Evolutionary conservation across 2,329 filamentous ascomycete genomes (phyloP).

Genomic region (Orbilia oligospora): DNA sequence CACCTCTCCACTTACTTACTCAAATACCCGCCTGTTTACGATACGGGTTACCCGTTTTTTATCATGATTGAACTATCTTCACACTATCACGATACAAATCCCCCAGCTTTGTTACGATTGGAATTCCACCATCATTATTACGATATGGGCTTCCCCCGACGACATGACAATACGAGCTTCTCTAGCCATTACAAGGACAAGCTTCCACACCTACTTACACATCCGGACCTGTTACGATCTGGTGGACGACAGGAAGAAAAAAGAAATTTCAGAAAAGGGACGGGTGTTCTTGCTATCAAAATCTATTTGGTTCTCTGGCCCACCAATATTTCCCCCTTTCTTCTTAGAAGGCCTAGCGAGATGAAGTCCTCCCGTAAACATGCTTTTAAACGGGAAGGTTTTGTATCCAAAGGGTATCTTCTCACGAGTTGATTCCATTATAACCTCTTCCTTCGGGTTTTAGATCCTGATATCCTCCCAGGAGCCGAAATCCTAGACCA

Average conservation of each 20-base stretch:
- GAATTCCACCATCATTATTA: background rate
- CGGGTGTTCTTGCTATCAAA: slow-evolving; percentile 1
- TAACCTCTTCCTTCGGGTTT: background rate
- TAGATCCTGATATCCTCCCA: slow-evolving; percentile 5
- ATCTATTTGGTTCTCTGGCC: background rate
- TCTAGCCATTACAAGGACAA: background rate
- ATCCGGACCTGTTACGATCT: background rate
- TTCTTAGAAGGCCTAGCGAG: background rate
- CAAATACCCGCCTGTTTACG: too few species aligned
- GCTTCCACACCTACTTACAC: background rate
- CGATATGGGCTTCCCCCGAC: background rate
- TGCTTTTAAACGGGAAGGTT: background rate
- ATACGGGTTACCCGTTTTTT: background rate
- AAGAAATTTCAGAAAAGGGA: slow-evolving; percentile 16
- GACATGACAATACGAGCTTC: too few species aligned
- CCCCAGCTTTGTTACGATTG: background rate
- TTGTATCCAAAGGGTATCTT: background rate
- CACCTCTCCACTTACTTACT: background rate
- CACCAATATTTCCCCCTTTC: background rate
- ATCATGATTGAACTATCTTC: background rate
- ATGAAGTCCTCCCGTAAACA: background rate
- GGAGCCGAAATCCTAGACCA: background rate
- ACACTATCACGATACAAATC: background rate
- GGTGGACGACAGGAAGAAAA: background rate
- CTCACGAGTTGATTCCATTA: background rate